phyloP scores from a whole-genome alignment of 257 asterid species.

The Nicotiana undulata region DNA sequence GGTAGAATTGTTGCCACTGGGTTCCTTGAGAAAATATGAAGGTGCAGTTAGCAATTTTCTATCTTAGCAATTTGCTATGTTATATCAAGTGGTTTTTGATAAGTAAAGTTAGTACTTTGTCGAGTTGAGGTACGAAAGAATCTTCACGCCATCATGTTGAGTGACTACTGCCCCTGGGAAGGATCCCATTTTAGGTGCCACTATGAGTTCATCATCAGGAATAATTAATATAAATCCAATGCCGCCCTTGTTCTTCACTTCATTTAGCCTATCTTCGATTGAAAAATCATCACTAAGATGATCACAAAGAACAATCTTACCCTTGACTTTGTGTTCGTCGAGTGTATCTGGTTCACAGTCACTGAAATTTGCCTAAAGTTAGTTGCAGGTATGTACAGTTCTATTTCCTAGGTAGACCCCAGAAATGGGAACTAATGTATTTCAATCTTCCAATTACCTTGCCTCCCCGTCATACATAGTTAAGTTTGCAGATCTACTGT shows the following conservation, averaged over 20 bases:
- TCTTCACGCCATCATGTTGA: slow-evolving; percentile 29
- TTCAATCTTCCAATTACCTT: slow-evolving; percentile 21
- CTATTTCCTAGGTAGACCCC: background rate
- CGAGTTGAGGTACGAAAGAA: slow-evolving; percentile 48
- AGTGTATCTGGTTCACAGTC: slow-evolving; percentile 47
- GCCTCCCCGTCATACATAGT: slow-evolving; percentile 3
- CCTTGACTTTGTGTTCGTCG: slow-evolving; percentile 38
- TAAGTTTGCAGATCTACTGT: slow-evolving; percentile 35
- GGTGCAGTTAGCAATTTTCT: background rate
- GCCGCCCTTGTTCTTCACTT: slow-evolving; percentile 28
- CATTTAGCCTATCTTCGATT: slow-evolving; percentile 9
- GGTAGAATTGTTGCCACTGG: slow-evolving; percentile 58
- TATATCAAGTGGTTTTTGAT: background rate
- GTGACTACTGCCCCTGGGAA: slow-evolving; percentile 34
- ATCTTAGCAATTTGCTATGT: background rate
- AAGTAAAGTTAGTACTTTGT: slow-evolving; percentile 32
- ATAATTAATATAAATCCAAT: slow-evolving; percentile 40
- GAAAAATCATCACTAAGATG: slow-evolving; percentile 1
- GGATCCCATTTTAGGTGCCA: slow-evolving; percentile 25
- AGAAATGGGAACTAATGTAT: background rate
- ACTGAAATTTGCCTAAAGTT: slow-evolving; percentile 20
- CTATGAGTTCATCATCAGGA: slow-evolving; percentile 14
- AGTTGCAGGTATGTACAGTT: background rate
- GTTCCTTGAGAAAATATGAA: slow-evolving; percentile 23
- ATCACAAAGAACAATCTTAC: slow-evolving; percentile 52